Percentiles rank a stretch among this genome's conserved stretches.
These are phyloP conservation scores for Circinella umbellata DNA, from an alignment of 371 early-diverging fungal species.

Conservation along the genomic window DNA sequence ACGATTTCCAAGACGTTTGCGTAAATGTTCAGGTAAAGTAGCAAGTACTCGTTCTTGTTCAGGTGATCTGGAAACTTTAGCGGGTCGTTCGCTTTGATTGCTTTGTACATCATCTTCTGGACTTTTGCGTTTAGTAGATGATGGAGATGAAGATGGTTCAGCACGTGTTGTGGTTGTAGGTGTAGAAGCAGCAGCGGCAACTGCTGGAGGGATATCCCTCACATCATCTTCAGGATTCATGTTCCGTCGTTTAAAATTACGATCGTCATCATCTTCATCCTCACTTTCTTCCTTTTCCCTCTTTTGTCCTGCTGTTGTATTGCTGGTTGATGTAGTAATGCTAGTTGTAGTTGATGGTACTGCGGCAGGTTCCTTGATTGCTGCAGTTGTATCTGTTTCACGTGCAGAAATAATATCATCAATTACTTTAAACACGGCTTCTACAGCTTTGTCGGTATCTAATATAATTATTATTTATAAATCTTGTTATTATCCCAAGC, in stretches of 20 bases:
- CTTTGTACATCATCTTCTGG: neutral
- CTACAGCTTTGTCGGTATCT: constrained; percentile 76
- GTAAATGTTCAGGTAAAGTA: constrained; percentile 11
- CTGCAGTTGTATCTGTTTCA: neutral
- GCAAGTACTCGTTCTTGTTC: constrained; percentile 7
- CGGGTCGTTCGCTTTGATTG: constrained; percentile 7
- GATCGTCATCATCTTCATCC: constrained; percentile 67
- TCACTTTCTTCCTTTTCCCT: constrained; percentile 22
- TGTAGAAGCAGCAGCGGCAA: neutral
- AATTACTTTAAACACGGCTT: constrained; percentile 55
- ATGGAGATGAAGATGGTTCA: neutral
- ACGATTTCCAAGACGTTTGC: constrained; percentile 21
- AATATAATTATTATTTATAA: neutral
- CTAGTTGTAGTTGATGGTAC: too few species aligned
- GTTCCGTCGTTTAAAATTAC: constrained; percentile 73
- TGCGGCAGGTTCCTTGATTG: too few species aligned
- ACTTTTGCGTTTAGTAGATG: neutral
- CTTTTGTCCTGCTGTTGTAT: constrained; percentile 11
- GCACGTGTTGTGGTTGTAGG: neutral
- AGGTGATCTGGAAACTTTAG: neutral
- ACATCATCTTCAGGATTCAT: constrained; percentile 51
- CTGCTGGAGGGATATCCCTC: constrained; percentile 5
- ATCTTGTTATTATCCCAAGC: neutral
- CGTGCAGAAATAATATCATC: constrained; percentile 5
- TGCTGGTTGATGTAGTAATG: neutral